Evolutionary conservation across 768 basidiomycete genomes (phyloP).

Genomic region (Rhizopogon vesiculosus): DNA sequence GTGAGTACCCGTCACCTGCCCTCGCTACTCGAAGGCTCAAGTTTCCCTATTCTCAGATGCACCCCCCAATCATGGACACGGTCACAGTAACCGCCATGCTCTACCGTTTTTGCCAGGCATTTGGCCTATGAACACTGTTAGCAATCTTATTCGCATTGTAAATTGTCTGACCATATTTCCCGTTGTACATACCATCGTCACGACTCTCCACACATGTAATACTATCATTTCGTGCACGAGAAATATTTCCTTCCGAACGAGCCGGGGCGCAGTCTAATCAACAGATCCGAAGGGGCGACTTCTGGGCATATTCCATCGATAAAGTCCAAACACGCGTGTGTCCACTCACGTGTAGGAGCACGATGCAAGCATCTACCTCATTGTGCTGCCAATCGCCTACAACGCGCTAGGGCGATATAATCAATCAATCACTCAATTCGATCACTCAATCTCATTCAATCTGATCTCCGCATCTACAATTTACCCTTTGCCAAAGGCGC

Average conservation of each 20-base stretch:
- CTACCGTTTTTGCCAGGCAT: slow-evolving; percentile 67
- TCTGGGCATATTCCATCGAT: slow-evolving; percentile 10
- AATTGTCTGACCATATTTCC: slow-evolving; percentile 21
- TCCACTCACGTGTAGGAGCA: slow-evolving; percentile 28
- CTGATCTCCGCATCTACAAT: slow-evolving; percentile 41
- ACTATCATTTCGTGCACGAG: slow-evolving; percentile 25
- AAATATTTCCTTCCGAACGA: slow-evolving; percentile 15
- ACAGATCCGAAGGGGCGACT: slow-evolving; percentile 13
- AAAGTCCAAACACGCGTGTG: slow-evolving; percentile 24
- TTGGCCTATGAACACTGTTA: slow-evolving; percentile 34
- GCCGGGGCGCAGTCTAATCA: slow-evolving; percentile 11
- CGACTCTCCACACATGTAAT: slow-evolving; percentile 24
- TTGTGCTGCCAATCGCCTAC: slow-evolving; percentile 12
- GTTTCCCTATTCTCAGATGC: slow-evolving; percentile 47
- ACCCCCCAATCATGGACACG: slow-evolving; percentile 87
- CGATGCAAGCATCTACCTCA: slow-evolving; percentile 17
- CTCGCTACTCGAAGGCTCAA: slow-evolving; percentile 16
- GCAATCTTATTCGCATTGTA: slow-evolving; percentile 26
- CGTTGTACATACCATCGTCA: slow-evolving; percentile 24
- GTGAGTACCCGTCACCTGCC: slow-evolving; percentile 35
- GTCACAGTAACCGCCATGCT: slow-evolving; percentile 84
- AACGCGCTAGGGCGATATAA: slow-evolving; percentile 17
- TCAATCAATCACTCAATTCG: slow-evolving; percentile 26
- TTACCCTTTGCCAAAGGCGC: slow-evolving; percentile 46
- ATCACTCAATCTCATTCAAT: slow-evolving; percentile 12